Conservation (phyloP, 1,284 basidiomycete genomes). For the Hemileia vastatrix region DNA sequence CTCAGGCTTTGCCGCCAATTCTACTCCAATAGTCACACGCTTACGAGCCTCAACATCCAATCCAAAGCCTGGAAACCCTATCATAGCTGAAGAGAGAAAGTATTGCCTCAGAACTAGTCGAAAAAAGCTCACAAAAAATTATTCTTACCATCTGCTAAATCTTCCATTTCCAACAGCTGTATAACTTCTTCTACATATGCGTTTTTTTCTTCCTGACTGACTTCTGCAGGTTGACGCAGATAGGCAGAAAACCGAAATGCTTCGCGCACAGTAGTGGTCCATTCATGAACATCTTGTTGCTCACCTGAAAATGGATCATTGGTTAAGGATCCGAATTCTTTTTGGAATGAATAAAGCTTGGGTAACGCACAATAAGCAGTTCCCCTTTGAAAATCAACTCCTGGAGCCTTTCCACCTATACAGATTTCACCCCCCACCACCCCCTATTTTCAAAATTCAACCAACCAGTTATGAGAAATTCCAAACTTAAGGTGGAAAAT, state of each 20-base stretch:
- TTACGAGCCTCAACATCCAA: conserved; percentile 52
- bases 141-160: conserved; percentile 50
- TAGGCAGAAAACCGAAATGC: conserved; percentile 54
- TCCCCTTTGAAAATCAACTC: conserved; percentile 49
- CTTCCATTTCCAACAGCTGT: conserved; percentile 50
- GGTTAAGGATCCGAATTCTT: too few relatives aligned
- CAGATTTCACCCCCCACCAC: conserved; percentile 45
- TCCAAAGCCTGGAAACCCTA: conserved; percentile 48
- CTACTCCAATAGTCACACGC: conserved; percentile 55
- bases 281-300: conserved; percentile 56
- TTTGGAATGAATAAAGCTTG: conserved; percentile 56
- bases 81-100: neutral
- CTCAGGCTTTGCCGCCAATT: conserved; percentile 49
- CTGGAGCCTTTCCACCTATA: conserved; percentile 50
- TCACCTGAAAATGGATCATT: too few relatives aligned
- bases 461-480: too few relatives aligned
- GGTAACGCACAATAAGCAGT: conserved; percentile 65
- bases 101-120: too few relatives aligned
- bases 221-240: conserved; percentile 51
- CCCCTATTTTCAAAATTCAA: too few relatives aligned
- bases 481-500: too few relatives aligned
- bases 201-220: conserved; percentile 50
- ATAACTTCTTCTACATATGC: conserved; percentile 51
- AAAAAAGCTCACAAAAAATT: conserved; percentile 37
- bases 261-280: conserved; percentile 58